Percentiles rank a stretch among this genome's conserved stretches.
phyloP scores from a whole-genome alignment of 192 early-diverging fungal species.

The Coemansia sp. region DNA sequence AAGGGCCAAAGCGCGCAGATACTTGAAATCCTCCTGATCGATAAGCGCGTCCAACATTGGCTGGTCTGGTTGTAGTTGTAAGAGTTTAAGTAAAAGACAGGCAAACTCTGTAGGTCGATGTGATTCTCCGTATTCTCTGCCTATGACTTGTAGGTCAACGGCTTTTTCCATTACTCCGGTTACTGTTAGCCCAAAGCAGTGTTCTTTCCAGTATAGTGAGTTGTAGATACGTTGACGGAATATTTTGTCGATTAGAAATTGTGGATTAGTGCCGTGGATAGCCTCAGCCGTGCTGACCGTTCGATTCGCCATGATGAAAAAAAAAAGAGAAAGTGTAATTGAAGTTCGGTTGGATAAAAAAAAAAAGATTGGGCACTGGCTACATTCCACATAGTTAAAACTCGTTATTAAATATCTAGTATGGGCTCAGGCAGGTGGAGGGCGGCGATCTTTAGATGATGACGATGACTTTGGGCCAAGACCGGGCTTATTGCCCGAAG shows the following conservation, averaged over 20 bases:
- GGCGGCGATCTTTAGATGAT: neutral
- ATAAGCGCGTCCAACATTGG: constrained; percentile 86
- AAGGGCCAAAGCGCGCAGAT: constrained; percentile 86
- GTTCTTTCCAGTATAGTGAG: constrained; percentile 95
- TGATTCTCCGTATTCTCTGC: constrained; percentile 53
- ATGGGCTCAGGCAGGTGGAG: neutral
- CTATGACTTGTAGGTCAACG: constrained; percentile 69
- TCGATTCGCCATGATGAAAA: constrained; percentile 63
- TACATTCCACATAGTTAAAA: neutral
- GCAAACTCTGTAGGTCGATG: constrained; percentile 86
- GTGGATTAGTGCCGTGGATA: constrained; percentile 91
- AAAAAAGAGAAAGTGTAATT: neutral
- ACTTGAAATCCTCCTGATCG: constrained; percentile 82
- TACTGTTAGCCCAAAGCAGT: constrained; percentile 92
- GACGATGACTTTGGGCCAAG: neutral
- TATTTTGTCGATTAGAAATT: constrained; percentile 94
- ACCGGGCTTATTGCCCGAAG: constrained; percentile 64
- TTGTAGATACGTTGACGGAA: constrained; percentile 89
- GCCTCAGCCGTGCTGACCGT: constrained; percentile 69
- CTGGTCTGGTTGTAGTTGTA: constrained; percentile 91
- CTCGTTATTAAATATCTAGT: neutral
- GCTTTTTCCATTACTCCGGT: constrained; percentile 91
- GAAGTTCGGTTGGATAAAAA: neutral
- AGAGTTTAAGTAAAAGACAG: constrained; percentile 83
- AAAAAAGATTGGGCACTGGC: neutral